Percentiles rank a stretch among this genome's conserved stretches.
Evolutionary conservation across 2,329 filamentous ascomycete genomes (phyloP).

Genomic region (Didymosphaeria variabile): DNA sequence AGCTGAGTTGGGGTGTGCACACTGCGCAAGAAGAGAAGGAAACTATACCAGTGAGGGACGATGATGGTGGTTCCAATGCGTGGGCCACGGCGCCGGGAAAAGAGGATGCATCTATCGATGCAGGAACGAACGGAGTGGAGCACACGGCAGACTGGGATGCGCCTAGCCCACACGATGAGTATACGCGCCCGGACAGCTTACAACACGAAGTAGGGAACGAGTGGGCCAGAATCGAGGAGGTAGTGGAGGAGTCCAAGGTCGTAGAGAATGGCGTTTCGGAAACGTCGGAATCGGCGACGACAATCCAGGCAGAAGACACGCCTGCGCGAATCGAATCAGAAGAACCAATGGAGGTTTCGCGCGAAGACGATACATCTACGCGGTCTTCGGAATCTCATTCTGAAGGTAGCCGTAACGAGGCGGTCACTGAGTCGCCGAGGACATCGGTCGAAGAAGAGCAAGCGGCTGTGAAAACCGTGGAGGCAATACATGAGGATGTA

Average conservation of each 20-base stretch:
- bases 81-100: constrained; percentile 34
- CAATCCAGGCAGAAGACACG: constrained; percentile 34
- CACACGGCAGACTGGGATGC: constrained; percentile 2
- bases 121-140: neutral
- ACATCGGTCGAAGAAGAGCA: constrained; percentile 50
- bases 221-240: constrained; percentile 24
- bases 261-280: constrained; percentile 26
- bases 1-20: constrained; percentile 1
- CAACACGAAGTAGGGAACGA: constrained; percentile 8
- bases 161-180: neutral
- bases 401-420: constrained; percentile 45
- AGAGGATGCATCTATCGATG: constrained; percentile 12
- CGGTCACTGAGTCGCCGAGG: constrained; percentile 42
- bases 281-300: constrained; percentile 35
- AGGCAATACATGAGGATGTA: neutral
- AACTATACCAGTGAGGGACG: constrained; percentile 6
- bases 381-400: constrained; percentile 48
- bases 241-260: constrained; percentile 8
- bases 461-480: neutral
- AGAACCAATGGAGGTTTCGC: constrained; percentile 19
- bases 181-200: constrained; percentile 16
- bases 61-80: constrained; percentile 40
- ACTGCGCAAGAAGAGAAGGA: constrained; percentile 14
- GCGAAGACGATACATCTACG: constrained; percentile 44
- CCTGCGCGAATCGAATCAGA: constrained; percentile 15